A percentile compares a stretch with the other conserved stretches of the same genome.
Conservation (phyloP, 306 rosid genomes). For the Gastrolobium bilobum region DNA sequence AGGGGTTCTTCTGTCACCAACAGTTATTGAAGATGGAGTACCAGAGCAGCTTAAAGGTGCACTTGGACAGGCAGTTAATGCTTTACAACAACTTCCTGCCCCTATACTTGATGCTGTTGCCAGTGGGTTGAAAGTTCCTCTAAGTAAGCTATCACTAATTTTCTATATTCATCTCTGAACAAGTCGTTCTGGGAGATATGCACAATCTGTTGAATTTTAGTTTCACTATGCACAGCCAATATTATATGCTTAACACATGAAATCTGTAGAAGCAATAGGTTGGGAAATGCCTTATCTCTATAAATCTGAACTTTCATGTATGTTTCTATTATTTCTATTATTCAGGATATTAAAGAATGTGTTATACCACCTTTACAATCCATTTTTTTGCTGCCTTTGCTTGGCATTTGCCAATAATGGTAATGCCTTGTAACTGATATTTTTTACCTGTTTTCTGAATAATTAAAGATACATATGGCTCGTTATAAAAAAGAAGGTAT, state of each 20-base stretch:
- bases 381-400: conserved; percentile 16
- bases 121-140: conserved; percentile 84
- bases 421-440: background rate
- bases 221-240: conserved; percentile 31
- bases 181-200: conserved; percentile 24
- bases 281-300: conserved; percentile 32
- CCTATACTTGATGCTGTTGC: conserved; percentile 76
- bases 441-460: conserved; percentile 6
- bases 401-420: conserved; percentile 9
- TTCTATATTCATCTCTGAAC: conserved; percentile 30
- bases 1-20: conserved; percentile 81
- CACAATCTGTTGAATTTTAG: conserved; percentile 33
- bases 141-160: conserved; percentile 62
- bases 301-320: conserved; percentile 27
- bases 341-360: conserved; percentile 11
- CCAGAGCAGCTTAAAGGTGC: conserved; percentile 93
- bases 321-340: conserved; percentile 3
- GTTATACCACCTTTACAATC: background rate
- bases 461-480: background rate
- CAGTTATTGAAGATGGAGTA: conserved; percentile 77
- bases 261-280: conserved; percentile 25
- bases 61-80: conserved; percentile 76
- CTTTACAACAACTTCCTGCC: conserved; percentile 84
- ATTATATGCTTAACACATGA: conserved; percentile 35
- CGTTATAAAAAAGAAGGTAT: background rate